These are phyloP conservation scores for Aspergillus ochraceoroseus DNA, from an alignment of 2,329 filamentous ascomycete species.

Conservation along the genomic window DNA sequence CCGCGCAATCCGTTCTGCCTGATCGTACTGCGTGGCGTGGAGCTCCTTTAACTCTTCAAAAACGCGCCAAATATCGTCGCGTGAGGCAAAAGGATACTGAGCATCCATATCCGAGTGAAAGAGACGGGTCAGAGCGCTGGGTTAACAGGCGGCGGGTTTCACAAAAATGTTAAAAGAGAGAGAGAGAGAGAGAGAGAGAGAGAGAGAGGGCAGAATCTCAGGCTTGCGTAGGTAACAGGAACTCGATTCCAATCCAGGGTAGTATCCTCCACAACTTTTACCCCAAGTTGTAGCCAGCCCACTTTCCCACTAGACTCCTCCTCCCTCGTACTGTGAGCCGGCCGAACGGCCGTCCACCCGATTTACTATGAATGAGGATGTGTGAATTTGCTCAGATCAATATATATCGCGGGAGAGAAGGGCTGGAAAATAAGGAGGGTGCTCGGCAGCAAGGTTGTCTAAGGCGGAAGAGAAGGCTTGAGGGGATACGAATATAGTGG, in stretches of 20 bases:
- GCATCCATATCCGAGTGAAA: constrained; percentile 52
- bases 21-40: constrained; percentile 57
- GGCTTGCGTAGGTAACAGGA: too few relatives aligned
- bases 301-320: constrained; percentile 22
- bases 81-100: constrained; percentile 59
- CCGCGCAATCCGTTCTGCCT: constrained; percentile 57
- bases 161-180: constrained; percentile 2
- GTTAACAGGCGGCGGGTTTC: not conserved
- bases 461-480: not conserved
- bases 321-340: constrained; percentile 34
- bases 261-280: too few relatives aligned
- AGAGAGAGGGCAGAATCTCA: too few relatives aligned
- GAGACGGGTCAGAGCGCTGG: constrained; percentile 1
- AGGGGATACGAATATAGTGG: not conserved
- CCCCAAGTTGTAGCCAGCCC: constrained; percentile 9
- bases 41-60: constrained; percentile 59
- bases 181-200: too few relatives aligned
- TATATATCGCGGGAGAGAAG: not conserved
- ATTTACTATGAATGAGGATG: constrained; percentile 20
- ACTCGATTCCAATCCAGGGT: too few relatives aligned
- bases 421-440: not conserved
- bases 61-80: constrained; percentile 61
- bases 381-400: constrained; percentile 9
- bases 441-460: not conserved
- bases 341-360: constrained; percentile 37